A percentile compares a stretch with the other conserved stretches of the same genome.
Evolutionary conservation across 2,329 filamentous ascomycete genomes (phyloP).

Genomic region (Rhexocercosporidium sp.): DNA sequence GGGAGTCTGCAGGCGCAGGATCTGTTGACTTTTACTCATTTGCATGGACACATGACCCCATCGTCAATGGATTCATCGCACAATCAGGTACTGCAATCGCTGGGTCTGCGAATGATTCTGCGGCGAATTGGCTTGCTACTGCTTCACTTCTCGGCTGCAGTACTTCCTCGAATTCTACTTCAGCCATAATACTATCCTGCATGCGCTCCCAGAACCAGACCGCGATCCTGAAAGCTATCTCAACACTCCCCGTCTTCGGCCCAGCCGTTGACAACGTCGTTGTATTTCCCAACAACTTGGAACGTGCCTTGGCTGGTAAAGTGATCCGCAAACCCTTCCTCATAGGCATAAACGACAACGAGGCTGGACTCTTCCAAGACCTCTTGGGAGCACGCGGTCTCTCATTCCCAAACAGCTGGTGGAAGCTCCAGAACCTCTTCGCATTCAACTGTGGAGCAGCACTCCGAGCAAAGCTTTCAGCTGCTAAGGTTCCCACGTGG

Average conservation of each 20-base stretch:
- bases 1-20: conserved; percentile 48
- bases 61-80: conserved; percentile 27
- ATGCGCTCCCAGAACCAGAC: background rate
- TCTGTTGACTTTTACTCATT: conserved; percentile 50
- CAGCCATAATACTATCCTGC: conserved; percentile 1
- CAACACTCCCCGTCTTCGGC: background rate
- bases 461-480: background rate
- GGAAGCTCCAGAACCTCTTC: conserved; percentile 4
- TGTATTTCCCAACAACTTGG: conserved; percentile 50
- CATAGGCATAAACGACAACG: conserved; percentile 55
- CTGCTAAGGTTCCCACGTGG: conserved; percentile 37
- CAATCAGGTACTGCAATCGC: conserved; percentile 10
- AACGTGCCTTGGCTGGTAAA: conserved; percentile 48
- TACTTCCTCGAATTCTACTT: background rate
- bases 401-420: conserved; percentile 4
- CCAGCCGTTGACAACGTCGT: conserved; percentile 46
- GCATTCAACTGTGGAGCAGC: conserved; percentile 11
- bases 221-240: background rate
- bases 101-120: background rate
- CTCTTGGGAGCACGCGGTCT: background rate
- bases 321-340: conserved; percentile 53
- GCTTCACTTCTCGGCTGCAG: background rate
- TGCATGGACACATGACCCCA: conserved; percentile 37
- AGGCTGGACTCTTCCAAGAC: conserved; percentile 34
- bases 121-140: background rate